Evolutionary conservation across 2,329 filamentous ascomycete genomes (phyloP).

Genomic region (Diaporthe destruens): DNA sequence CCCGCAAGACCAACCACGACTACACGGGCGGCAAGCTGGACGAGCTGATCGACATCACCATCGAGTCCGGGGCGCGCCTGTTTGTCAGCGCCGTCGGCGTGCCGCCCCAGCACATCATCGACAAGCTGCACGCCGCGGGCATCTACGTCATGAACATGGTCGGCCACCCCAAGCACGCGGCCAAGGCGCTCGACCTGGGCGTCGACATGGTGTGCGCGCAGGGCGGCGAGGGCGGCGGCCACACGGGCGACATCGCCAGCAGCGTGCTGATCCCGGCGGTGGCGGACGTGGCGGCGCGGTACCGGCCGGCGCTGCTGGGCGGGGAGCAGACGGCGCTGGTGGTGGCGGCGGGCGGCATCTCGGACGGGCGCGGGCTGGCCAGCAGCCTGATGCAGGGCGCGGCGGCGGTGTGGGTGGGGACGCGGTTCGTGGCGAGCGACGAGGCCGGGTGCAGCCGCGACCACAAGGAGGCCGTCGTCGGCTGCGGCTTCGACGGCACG

Average conservation of each 20-base stretch:
- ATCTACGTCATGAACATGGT: slow-evolving; percentile 98
- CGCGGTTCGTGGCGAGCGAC: slow-evolving; percentile 85
- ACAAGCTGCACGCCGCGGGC: slow-evolving; percentile 80
- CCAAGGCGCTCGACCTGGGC: slow-evolving; percentile 87
- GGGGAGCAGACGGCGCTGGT: slow-evolving; percentile 79
- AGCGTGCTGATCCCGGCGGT: slow-evolving; percentile 90
- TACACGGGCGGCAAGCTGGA: slow-evolving; percentile 92
- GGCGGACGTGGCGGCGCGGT: slow-evolving; percentile 82
- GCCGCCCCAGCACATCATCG: slow-evolving; percentile 79
- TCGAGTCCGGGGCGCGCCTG: slow-evolving; percentile 83
- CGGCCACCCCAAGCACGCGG: slow-evolving; percentile 89
- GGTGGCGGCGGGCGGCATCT: slow-evolving; percentile 89
- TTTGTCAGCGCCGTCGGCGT: slow-evolving; percentile 93
- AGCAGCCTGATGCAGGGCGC: slow-evolving; percentile 89
- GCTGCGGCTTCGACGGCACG: slow-evolving; percentile 84
- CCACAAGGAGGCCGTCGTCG: slow-evolving; percentile 88
- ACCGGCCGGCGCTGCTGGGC: slow-evolving; percentile 76
- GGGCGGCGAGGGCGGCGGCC: slow-evolving; percentile 92
- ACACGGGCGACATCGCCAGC: slow-evolving; percentile 89
- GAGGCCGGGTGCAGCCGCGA: slow-evolving; percentile 85
- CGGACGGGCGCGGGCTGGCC: slow-evolving; percentile 84
- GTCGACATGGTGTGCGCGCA: slow-evolving; percentile 94
- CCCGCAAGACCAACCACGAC: slow-evolving; percentile 93
- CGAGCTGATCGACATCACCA: slow-evolving; percentile 87
- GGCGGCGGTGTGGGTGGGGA: slow-evolving; percentile 92